A percentile compares a stretch with the other conserved stretches of the same genome.
These are phyloP conservation scores for Aspergillus versicolor DNA, from an alignment of 2,329 filamentous ascomycete species.

Conservation along the genomic window DNA sequence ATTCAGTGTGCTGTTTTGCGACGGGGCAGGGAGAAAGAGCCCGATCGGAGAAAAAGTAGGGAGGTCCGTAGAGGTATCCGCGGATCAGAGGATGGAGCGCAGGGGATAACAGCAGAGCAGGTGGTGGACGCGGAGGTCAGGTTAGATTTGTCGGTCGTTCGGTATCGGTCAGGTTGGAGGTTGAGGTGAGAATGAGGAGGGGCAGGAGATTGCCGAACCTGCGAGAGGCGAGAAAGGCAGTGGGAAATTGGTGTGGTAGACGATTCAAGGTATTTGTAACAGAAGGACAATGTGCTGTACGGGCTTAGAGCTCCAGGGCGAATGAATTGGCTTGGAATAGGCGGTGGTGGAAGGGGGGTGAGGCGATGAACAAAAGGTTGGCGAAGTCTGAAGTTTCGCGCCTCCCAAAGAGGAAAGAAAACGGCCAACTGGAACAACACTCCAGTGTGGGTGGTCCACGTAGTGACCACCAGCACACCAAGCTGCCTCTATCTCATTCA, in stretches of 20 bases:
- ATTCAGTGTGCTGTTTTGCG: constrained; percentile 2
- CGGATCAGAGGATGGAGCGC: background rate
- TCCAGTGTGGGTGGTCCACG: constrained; percentile 1
- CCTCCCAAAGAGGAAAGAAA: constrained; percentile 4
- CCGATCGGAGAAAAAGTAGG: background rate
- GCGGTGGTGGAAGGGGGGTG: background rate
- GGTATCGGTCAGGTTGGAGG: constrained; percentile 8
- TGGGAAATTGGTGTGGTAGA: background rate
- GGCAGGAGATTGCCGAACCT: constrained; percentile 9
- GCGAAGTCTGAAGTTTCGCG: constrained; percentile 9
- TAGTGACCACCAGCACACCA: background rate
- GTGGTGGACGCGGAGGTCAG: constrained; percentile 6
- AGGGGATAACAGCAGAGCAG: background rate
- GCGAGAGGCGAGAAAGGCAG: background rate
- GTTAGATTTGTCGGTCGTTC: constrained; percentile 17
- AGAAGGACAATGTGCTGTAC: background rate
- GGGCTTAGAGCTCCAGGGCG: background rate
- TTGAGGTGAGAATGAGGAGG: constrained; percentile 19
- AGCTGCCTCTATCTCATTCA: background rate
- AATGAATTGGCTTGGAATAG: background rate
- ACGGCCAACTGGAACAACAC: constrained; percentile 3
- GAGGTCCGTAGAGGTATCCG: background rate
- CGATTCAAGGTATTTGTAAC: background rate
- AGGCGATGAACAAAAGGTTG: background rate
- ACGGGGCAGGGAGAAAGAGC: background rate